Conservation (phyloP, 169 alveolate genomes). For the Eimeria zaria region DNA sequence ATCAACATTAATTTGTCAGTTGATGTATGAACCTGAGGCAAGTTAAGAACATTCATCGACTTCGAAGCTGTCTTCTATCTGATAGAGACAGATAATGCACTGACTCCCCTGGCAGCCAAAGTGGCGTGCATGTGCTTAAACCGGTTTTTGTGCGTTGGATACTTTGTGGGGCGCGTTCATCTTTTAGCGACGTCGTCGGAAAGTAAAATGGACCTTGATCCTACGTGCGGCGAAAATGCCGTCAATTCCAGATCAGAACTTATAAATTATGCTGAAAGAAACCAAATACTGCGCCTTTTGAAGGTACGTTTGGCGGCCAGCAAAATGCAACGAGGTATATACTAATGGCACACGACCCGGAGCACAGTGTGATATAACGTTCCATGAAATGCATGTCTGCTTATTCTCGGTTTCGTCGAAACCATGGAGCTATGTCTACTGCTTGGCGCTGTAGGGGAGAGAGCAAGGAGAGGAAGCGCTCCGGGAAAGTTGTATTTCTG, state of each 20-base stretch:
- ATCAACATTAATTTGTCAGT: neutral
- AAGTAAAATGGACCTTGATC: neutral
- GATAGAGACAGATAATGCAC: neutral
- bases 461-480: neutral
- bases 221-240: neutral
- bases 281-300: slow-evolving; percentile 1
- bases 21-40: neutral
- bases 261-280: slow-evolving; percentile 14
- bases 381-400: neutral
- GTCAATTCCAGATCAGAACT: neutral
- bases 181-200: slow-evolving; percentile 8
- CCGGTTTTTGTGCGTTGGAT: too few relatives aligned
- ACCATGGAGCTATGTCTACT: neutral
- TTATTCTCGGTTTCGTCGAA: neutral
- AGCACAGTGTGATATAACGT: neutral
- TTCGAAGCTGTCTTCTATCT: neutral
- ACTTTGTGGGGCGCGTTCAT: neutral
- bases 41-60: neutral
- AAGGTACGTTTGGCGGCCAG: slow-evolving; percentile 5
- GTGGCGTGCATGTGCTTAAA: neutral
- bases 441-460: neutral
- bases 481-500: neutral
- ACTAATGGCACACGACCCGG: neutral
- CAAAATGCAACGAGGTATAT: neutral
- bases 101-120: neutral